phyloP scores from a whole-genome alignment of 176 grass and related monocot genomes.

The Saccharum spontaneum region DNA sequence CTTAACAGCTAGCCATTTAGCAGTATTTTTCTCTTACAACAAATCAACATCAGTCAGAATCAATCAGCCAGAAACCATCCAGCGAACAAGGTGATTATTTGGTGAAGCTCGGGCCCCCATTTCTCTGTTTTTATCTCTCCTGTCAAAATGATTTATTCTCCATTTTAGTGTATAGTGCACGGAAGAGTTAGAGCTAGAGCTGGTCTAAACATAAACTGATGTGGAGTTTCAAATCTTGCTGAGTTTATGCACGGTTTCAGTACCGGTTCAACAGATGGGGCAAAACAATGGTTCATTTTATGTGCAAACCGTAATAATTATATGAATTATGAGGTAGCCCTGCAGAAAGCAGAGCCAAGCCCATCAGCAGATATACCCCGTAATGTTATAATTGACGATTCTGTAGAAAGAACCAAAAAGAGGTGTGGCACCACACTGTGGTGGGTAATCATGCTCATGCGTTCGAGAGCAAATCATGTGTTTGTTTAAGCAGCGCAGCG shows the following conservation, averaged over 20 bases:
- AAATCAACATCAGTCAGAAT: too few relatives aligned
- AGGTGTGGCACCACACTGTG: slow-evolving; percentile 11
- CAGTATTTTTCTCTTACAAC: too few relatives aligned
- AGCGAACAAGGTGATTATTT: too few relatives aligned
- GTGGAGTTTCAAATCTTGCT: too few relatives aligned
- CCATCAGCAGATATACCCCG: neutral
- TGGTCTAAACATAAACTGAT: too few relatives aligned
- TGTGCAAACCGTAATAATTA: neutral
- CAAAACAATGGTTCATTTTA: neutral
- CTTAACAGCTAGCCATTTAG: too few relatives aligned
- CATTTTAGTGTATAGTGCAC: too few relatives aligned
- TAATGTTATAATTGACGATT: slow-evolving; percentile 15
- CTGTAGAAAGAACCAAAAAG: slow-evolving; percentile 61
- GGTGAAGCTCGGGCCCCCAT: too few relatives aligned
- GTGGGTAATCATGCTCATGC: neutral
- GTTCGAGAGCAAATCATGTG: slow-evolving; percentile 49
- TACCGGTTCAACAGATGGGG: neutral
- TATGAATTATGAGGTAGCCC: neutral
- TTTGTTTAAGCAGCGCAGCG: neutral
- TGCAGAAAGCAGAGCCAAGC: neutral
- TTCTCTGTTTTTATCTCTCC: too few relatives aligned
- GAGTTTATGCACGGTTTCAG: neutral
- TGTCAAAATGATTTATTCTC: too few relatives aligned
- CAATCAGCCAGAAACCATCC: too few relatives aligned
- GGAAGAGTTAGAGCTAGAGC: too few relatives aligned